Evolutionary conservation across 2,329 filamentous ascomycete species (phyloP).

Genomic region (Arthrinium phaeospermum): DNA sequence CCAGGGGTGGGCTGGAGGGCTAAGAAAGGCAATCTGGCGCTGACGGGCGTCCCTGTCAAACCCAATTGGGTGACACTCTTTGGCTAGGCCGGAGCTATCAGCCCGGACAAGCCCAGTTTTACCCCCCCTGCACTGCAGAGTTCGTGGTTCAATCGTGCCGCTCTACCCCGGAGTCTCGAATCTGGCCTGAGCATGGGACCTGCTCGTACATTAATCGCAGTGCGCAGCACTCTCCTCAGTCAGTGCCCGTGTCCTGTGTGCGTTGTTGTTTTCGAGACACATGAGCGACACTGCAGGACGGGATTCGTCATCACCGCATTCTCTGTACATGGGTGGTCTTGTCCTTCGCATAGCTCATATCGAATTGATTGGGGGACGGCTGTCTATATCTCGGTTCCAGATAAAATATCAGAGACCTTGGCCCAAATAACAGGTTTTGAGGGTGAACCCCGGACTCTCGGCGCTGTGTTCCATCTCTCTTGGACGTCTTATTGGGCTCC

Average conservation of each 20-base stretch:
- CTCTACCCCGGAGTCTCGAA: neutral
- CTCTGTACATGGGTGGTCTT: neutral
- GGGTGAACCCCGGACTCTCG: neutral
- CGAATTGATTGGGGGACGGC: neutral
- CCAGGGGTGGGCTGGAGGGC: too few species aligned
- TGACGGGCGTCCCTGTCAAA: neutral
- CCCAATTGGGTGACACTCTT: neutral
- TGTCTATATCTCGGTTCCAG: neutral
- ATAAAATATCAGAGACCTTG: neutral
- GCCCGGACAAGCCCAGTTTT: neutral
- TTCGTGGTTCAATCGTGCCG: neutral
- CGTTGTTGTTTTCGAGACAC: conserved; percentile 1
- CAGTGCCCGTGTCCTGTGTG: neutral
- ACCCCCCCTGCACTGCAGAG: neutral
- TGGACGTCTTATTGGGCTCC: neutral
- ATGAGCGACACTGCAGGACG: neutral
- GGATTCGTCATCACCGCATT: neutral
- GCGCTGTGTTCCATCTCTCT: neutral
- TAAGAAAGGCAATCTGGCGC: neutral
- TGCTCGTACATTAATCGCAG: neutral
- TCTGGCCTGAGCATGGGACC: neutral
- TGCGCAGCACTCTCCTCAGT: neutral
- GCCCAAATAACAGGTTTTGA: neutral
- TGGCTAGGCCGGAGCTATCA: neutral
- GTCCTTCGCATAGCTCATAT: neutral